Evolutionary conservation across 2,329 filamentous ascomycete genomes (phyloP).

Genomic region (Lasiodiplodia sp.): DNA sequence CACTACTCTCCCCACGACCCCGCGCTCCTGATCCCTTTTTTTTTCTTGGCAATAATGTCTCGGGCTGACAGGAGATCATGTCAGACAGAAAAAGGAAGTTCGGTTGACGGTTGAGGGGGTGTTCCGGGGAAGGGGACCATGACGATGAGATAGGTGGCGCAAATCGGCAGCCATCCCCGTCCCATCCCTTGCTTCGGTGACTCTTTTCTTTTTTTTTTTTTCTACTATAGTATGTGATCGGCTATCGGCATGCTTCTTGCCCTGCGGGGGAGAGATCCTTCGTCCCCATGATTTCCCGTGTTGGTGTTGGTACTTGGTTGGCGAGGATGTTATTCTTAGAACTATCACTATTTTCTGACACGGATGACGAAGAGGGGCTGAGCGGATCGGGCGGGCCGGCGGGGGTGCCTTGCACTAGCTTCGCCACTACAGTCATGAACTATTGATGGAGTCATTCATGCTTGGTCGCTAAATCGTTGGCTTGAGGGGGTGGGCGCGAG

Average conservation of each 20-base stretch:
- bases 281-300: background rate
- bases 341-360: background rate
- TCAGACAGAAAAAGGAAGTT: background rate
- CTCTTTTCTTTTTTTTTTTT: background rate
- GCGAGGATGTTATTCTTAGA: background rate
- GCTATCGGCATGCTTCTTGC: background rate
- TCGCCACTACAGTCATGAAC: background rate
- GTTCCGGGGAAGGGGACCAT: background rate
- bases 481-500: background rate
- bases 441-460: background rate
- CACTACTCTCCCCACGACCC: background rate
- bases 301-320: background rate
- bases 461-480: background rate
- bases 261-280: background rate
- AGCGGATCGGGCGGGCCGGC: background rate
- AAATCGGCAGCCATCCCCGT: background rate
- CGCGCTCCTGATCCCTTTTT: background rate
- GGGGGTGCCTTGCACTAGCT: background rate
- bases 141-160: background rate
- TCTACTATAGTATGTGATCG: background rate
- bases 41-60: background rate
- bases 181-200: background rate
- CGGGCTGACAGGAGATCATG: background rate
- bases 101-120: background rate
- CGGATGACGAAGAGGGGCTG: background rate